Evolutionary conservation across 768 basidiomycete genomes (phyloP).

Genomic region (Wakefieldia striispora): DNA sequence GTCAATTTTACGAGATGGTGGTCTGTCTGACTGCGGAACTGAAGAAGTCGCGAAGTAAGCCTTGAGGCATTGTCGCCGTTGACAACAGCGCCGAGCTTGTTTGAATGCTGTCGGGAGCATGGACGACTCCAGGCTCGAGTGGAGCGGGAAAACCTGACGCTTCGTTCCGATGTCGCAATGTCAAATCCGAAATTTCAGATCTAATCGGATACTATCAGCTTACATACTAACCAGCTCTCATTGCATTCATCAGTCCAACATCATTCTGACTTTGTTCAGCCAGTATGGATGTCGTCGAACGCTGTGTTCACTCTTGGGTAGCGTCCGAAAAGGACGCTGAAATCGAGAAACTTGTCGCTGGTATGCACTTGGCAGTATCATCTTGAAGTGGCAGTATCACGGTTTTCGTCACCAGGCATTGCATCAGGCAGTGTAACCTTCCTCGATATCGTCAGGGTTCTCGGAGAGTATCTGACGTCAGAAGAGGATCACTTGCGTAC

Average conservation of each 20-base stretch:
- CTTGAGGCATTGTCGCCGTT: constrained; percentile 22
- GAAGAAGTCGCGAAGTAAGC: constrained; percentile 25
- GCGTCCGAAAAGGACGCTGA: constrained; percentile 60
- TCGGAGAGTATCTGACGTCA: constrained; percentile 85
- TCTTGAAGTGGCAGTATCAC: neutral
- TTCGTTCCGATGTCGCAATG: neutral
- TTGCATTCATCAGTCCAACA: neutral
- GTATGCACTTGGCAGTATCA: constrained; percentile 36
- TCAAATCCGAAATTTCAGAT: neutral
- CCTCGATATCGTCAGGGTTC: constrained; percentile 77
- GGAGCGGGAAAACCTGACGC: constrained; percentile 6
- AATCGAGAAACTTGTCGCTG: constrained; percentile 55
- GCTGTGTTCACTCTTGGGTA: constrained; percentile 71
- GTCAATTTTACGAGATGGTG: constrained; percentile 7
- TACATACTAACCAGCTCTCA: neutral
- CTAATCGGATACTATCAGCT: constrained; percentile 8
- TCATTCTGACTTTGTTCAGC: neutral
- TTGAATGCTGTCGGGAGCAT: constrained; percentile 24
- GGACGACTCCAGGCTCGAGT: neutral
- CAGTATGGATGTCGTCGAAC: constrained; percentile 44
- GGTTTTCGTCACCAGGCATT: constrained; percentile 39
- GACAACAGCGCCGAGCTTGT: constrained; percentile 18
- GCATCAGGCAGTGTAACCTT: constrained; percentile 57
- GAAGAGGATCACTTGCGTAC: constrained; percentile 76
- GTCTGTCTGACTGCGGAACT: constrained; percentile 10